phyloP scores from a whole-genome alignment of 768 basidiomycete species.

The Lactarius quietus region DNA sequence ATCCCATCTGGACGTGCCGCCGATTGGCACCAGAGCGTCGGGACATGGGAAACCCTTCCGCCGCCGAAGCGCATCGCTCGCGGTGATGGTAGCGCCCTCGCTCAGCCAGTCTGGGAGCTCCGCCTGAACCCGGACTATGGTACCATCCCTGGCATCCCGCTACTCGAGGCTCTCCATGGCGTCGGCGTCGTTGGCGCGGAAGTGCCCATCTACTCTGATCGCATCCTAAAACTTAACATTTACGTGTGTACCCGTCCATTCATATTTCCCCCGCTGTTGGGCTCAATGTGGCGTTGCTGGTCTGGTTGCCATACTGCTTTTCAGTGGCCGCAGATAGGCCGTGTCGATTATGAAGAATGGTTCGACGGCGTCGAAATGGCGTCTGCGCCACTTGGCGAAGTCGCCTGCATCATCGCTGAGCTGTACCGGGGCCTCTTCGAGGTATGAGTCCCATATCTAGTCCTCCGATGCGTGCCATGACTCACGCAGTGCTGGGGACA shows the following conservation, averaged over 20 bases:
- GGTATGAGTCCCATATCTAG: constrained; percentile 3
- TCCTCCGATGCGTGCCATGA: neutral
- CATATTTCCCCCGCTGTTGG: neutral
- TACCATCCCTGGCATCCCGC: constrained; percentile 14
- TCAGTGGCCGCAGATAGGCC: constrained; percentile 15
- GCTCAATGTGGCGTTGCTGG: neutral
- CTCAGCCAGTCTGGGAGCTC: constrained; percentile 18
- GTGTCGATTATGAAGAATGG: constrained; percentile 19
- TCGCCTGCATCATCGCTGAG: constrained; percentile 7
- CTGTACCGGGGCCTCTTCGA: constrained; percentile 16
- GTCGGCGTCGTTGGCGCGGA: constrained; percentile 1
- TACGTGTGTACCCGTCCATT: neutral
- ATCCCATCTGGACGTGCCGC: constrained; percentile 20
- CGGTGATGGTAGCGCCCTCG: neutral
- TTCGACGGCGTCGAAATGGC: constrained; percentile 15
- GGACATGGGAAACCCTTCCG: constrained; percentile 9
- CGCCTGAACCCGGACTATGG: constrained; percentile 18
- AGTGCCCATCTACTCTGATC: constrained; percentile 5
- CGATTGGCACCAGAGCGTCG: constrained; percentile 18
- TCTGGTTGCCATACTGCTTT: neutral
- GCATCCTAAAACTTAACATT: constrained; percentile 1
- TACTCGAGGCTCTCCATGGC: constrained; percentile 20
- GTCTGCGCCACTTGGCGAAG: constrained; percentile 3
- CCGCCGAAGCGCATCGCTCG: neutral
- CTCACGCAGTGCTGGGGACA: neutral